These are phyloP conservation scores for Amniculicola lignicola DNA, from an alignment of 495 filamentous ascomycete species.

Conservation along the genomic window DNA sequence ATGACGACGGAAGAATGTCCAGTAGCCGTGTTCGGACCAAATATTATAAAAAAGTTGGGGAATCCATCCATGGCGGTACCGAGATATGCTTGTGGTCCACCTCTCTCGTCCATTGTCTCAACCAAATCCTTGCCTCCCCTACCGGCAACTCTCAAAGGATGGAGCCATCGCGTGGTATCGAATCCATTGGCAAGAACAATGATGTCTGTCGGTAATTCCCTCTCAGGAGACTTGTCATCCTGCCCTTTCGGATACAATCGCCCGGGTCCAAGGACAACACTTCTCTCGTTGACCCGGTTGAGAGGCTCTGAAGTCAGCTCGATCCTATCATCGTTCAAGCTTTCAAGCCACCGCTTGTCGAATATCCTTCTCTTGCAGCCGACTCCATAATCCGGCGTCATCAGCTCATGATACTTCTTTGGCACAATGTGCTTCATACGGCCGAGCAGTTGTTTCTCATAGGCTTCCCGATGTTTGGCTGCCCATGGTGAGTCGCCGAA, in stretches of 20 bases:
- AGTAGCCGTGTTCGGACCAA: conserved; percentile 63
- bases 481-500: conserved; percentile 25
- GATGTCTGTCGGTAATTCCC: conserved; percentile 49
- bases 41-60: conserved; percentile 67
- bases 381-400: conserved; percentile 59
- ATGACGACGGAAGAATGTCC: conserved; percentile 63
- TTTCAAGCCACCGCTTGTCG: conserved; percentile 55
- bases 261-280: conserved; percentile 55
- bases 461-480: conserved; percentile 37
- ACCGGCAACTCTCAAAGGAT: conserved; percentile 47
- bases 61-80: conserved; percentile 63
- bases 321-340: conserved; percentile 53
- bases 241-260: conserved; percentile 44
- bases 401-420: conserved; percentile 60
- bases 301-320: conserved; percentile 57
- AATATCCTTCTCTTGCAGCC: conserved; percentile 59
- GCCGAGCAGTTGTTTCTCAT: conserved; percentile 45
- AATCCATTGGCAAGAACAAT: conserved; percentile 41
- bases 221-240: conserved; percentile 16
- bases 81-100: conserved; percentile 60
- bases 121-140: conserved; percentile 49
- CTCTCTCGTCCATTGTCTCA: conserved; percentile 53
- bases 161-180: conserved; percentile 44
- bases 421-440: conserved; percentile 54
- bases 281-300: conserved; percentile 47